Percentiles rank a stretch among this genome's conserved stretches.
Conservation (phyloP, 768 basidiomycete species). For the Polyporus arcularius region DNA sequence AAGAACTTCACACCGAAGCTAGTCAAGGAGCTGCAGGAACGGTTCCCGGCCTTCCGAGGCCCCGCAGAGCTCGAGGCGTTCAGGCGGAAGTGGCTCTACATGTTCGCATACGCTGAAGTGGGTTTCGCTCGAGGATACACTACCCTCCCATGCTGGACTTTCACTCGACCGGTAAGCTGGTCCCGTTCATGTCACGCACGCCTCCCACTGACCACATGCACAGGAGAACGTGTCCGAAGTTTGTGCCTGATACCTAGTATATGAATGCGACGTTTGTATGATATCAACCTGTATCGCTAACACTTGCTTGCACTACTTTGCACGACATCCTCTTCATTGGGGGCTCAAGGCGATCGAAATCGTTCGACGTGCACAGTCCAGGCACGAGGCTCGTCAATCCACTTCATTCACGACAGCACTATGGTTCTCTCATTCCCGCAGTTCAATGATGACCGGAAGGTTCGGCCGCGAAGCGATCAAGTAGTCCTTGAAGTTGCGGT, state of each 20-base stretch:
- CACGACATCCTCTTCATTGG: too few species aligned
- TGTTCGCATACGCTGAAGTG: constrained; percentile 74
- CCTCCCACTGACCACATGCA: not conserved
- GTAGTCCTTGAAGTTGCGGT: constrained; percentile 30
- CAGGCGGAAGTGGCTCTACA: constrained; percentile 78
- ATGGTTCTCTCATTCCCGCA: not conserved
- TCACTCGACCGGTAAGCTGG: constrained; percentile 54
- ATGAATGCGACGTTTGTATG: too few species aligned
- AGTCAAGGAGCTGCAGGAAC: constrained; percentile 44
- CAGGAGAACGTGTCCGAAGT: not conserved
- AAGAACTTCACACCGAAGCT: constrained; percentile 57
- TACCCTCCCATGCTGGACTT: constrained; percentile 75
- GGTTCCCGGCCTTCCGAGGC: constrained; percentile 55
- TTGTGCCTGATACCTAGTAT: not conserved
- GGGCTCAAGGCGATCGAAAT: too few species aligned
- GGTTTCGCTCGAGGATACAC: constrained; percentile 80
- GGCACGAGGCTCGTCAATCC: too few species aligned
- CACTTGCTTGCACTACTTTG: too few species aligned
- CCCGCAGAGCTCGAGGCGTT: constrained; percentile 60
- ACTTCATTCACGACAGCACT: too few species aligned
- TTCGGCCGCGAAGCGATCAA: constrained; percentile 30
- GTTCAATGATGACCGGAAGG: constrained; percentile 20
- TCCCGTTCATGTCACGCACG: not conserved
- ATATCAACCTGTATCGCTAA: too few species aligned
- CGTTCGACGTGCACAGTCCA: too few species aligned